A percentile compares a stretch with the other conserved stretches of the same genome.
phyloP scores from a whole-genome alignment of 371 early-diverging fungal species.

The Zychaea mexicana region DNA sequence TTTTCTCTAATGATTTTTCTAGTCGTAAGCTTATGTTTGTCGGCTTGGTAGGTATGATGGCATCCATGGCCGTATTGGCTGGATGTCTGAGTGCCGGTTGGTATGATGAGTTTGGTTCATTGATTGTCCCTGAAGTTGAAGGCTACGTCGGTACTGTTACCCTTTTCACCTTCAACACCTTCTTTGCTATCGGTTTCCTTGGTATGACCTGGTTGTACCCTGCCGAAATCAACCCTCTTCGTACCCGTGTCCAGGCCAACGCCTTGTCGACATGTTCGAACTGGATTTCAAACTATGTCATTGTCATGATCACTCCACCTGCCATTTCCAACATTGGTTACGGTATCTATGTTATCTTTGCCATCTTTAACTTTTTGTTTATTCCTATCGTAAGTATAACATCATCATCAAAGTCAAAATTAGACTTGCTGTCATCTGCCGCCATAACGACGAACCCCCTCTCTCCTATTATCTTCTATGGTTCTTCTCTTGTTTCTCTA shows the following conservation, averaged over 20 bases:
- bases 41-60: constrained; percentile 20
- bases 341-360: constrained; percentile 48
- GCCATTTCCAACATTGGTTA: constrained; percentile 32
- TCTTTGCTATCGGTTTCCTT: constrained; percentile 64
- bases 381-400: constrained; percentile 29
- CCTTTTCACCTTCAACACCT: constrained; percentile 47
- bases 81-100: constrained; percentile 9
- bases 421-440: too few relatives aligned
- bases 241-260: constrained; percentile 32
- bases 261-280: constrained; percentile 57
- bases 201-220: constrained; percentile 54
- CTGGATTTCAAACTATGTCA: constrained; percentile 53
- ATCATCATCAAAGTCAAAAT: too few relatives aligned
- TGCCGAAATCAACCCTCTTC: constrained; percentile 54
- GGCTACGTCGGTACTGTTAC: constrained; percentile 35
- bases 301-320: constrained; percentile 33
- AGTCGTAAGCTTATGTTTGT: constrained; percentile 20
- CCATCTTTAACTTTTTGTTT: constrained; percentile 27
- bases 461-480: not conserved
- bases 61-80: constrained; percentile 17
- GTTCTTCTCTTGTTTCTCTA: not conserved
- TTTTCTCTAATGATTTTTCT: not conserved
- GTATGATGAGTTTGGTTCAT: constrained; percentile 14
- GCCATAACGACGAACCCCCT: too few relatives aligned
- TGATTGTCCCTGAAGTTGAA: constrained; percentile 11